Conservation (phyloP, 2,329 filamentous ascomycete species). For the Coleophoma eucalyptorum region DNA sequence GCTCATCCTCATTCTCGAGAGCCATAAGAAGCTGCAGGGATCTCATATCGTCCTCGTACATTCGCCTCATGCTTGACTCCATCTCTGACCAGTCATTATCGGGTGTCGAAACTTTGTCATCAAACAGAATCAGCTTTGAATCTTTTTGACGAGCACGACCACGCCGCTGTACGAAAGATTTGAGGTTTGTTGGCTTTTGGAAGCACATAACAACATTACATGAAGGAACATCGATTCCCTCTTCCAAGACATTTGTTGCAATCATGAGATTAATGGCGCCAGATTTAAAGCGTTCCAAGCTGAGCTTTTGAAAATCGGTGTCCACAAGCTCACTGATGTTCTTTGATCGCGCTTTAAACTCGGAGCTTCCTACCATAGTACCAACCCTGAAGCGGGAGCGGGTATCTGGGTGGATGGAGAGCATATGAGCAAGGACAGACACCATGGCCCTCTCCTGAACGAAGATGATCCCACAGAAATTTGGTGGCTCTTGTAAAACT, state of each 20-base stretch:
- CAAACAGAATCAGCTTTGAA: slow-evolving; percentile 46
- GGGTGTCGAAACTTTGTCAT: slow-evolving; percentile 35
- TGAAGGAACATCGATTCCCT: slow-evolving; percentile 62
- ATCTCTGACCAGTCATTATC: slow-evolving; percentile 57
- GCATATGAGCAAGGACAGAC: slow-evolving; percentile 52
- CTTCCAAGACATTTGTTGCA: slow-evolving; percentile 62
- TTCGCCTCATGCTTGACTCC: slow-evolving; percentile 65
- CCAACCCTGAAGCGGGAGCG: slow-evolving; percentile 44
- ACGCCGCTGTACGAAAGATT: slow-evolving; percentile 62
- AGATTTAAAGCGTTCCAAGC: slow-evolving; percentile 46
- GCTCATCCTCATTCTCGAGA: slow-evolving; percentile 25
- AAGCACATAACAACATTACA: slow-evolving; percentile 65
- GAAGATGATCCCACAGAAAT: slow-evolving; percentile 59
- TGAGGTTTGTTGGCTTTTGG: slow-evolving; percentile 55
- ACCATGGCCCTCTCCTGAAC: slow-evolving; percentile 60
- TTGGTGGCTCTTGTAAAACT: slow-evolving; percentile 34
- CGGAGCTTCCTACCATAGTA: slow-evolving; percentile 52
- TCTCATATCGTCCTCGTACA: slow-evolving; percentile 30
- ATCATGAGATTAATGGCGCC: slow-evolving; percentile 50
- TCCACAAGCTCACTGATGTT: slow-evolving; percentile 37
- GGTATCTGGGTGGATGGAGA: slow-evolving; percentile 47
- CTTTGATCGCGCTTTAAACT: slow-evolving; percentile 28
- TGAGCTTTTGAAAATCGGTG: slow-evolving; percentile 27
- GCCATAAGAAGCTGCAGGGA: slow-evolving; percentile 13
- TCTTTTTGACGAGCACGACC: slow-evolving; percentile 59